These are phyloP conservation scores for Trifolium repens DNA, from an alignment of 306 rosid genomes.

Conservation along the genomic window DNA sequence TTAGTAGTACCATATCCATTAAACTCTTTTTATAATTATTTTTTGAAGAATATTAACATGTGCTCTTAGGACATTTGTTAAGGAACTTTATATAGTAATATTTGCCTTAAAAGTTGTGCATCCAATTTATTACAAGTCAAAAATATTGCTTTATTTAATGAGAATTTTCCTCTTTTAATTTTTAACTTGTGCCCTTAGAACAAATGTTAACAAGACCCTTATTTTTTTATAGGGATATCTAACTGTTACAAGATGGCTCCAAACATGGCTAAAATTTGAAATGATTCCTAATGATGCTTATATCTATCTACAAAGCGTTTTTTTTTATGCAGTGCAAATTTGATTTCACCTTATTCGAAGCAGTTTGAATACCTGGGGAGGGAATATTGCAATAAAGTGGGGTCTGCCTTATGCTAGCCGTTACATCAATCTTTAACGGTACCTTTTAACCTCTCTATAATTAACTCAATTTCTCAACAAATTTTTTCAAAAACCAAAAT, in stretches of 20 bases:
- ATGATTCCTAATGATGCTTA: constrained; percentile 32
- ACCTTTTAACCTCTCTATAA: constrained; percentile 33
- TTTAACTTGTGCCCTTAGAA: too few species aligned
- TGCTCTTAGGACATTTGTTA: too few species aligned
- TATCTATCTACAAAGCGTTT: background rate
- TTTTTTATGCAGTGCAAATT: background rate
- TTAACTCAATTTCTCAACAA: constrained; percentile 46
- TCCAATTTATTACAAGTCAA: too few species aligned
- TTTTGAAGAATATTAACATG: too few species aligned
- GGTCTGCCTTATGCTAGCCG: constrained; percentile 61
- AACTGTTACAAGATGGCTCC: background rate
- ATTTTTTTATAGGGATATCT: too few species aligned
- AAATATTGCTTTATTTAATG: too few species aligned
- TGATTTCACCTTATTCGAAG: constrained; percentile 7
- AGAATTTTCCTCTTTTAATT: too few species aligned
- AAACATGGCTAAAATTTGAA: constrained; percentile 4
- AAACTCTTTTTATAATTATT: too few species aligned
- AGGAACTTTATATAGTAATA: too few species aligned
- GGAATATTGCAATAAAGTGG: constrained; percentile 53
- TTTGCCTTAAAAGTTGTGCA: too few species aligned
- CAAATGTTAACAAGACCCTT: too few species aligned
- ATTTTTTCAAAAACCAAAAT: constrained; percentile 28
- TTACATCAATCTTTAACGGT: constrained; percentile 62
- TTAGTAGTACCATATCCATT: too few species aligned
- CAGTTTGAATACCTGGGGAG: constrained; percentile 55